Evolutionary conservation across 169 alveolate genomes (phyloP).

Genomic region (Plasmodium gallinaceum): DNA sequence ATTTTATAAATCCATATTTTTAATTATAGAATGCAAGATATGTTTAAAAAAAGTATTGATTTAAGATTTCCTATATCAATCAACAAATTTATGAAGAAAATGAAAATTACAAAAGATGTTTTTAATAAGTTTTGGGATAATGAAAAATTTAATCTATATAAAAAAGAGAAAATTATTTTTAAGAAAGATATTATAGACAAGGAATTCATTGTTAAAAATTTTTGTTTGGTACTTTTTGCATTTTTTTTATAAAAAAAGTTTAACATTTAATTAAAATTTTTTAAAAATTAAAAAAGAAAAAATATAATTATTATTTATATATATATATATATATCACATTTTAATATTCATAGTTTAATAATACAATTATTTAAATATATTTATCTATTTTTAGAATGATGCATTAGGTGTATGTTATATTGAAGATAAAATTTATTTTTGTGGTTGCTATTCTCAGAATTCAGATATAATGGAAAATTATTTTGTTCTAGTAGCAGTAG

Average conservation of each 20-base stretch:
- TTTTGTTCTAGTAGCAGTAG: slow-evolving; percentile 64
- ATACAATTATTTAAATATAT: neutral
- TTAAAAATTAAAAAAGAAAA: neutral
- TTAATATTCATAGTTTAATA: neutral
- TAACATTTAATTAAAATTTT: neutral
- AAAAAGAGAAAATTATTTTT: slow-evolving; percentile 43
- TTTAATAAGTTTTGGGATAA: slow-evolving; percentile 62
- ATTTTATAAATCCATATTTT: neutral
- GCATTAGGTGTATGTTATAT: slow-evolving; percentile 39
- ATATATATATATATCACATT: neutral
- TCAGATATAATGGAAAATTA: slow-evolving; percentile 42
- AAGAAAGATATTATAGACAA: slow-evolving; percentile 28
- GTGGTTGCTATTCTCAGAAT: slow-evolving; percentile 52
- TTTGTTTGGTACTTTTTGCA: slow-evolving; percentile 30
- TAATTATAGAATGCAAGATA: slow-evolving; percentile 55
- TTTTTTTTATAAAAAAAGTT: too few relatives aligned
- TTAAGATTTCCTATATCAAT: slow-evolving; percentile 56
- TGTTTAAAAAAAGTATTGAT: slow-evolving; percentile 61
- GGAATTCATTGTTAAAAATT: slow-evolving; percentile 4
- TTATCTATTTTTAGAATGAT: slow-evolving; percentile 21
- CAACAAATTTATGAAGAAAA: slow-evolving; percentile 56
- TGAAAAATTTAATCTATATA: slow-evolving; percentile 57
- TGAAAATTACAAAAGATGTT: slow-evolving; percentile 40
- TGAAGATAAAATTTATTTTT: slow-evolving; percentile 46
- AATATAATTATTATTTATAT: neutral